A percentile compares a stretch with the other conserved stretches of the same genome.
Conservation (phyloP, 306 rosid genomes). For the Aeschynomene evenia region DNA sequence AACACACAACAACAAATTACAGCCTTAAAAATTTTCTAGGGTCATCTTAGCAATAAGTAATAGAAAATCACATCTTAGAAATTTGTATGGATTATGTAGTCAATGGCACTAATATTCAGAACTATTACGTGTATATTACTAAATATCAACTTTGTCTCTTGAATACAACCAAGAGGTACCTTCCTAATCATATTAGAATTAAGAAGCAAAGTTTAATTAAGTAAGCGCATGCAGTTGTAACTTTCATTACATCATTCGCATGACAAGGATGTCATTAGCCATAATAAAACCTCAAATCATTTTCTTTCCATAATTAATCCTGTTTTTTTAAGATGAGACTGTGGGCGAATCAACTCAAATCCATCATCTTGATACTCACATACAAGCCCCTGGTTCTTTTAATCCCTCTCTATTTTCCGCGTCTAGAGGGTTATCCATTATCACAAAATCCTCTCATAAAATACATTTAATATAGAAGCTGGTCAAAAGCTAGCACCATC, state of each 20-base stretch:
- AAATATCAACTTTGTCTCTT: slow-evolving; percentile 31
- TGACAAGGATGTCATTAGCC: neutral
- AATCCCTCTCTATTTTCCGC: neutral
- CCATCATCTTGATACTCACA: neutral
- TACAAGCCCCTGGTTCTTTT: neutral
- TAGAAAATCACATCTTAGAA: neutral
- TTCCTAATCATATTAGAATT: neutral
- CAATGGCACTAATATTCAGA: neutral
- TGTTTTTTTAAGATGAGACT: neutral
- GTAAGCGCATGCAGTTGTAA: neutral
- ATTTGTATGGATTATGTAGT: neutral
- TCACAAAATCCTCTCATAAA: too few species aligned
- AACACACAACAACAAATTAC: neutral
- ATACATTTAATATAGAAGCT: too few species aligned
- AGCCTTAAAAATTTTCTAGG: neutral
- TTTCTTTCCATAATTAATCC: neutral
- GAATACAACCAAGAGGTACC: slow-evolving; percentile 26
- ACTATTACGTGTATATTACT: neutral
- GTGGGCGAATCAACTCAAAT: neutral
- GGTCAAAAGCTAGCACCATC: neutral
- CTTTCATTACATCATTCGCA: slow-evolving; percentile 24
- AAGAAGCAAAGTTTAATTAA: neutral
- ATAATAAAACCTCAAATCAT: neutral
- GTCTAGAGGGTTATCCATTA: neutral
- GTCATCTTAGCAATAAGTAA: neutral